These are phyloP conservation scores for Ogataea haglerorum DNA, from an alignment of 805 yeast genomes.

Conservation along the genomic window DNA sequence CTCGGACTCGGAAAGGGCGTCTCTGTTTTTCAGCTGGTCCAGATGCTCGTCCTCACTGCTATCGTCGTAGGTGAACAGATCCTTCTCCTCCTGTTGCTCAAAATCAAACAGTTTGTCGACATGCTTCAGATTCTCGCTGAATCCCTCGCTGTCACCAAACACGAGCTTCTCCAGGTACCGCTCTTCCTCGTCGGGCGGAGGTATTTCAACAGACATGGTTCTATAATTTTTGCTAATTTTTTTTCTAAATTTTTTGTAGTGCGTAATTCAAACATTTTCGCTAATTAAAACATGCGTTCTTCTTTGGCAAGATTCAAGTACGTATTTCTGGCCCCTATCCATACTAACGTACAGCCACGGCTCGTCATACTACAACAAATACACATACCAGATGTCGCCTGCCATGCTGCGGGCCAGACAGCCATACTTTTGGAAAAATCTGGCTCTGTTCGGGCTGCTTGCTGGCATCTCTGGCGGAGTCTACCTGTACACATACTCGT, in stretches of 20 bases:
- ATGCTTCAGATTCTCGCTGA: slow-evolving; percentile 59
- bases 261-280: slow-evolving; percentile 5
- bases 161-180: slow-evolving; percentile 73
- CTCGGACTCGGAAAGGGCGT: slow-evolving; percentile 30
- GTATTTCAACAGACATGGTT: slow-evolving; percentile 30
- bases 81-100: slow-evolving; percentile 38
- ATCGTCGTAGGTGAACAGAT: slow-evolving; percentile 21
- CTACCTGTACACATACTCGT: slow-evolving; percentile 61
- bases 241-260: slow-evolving; percentile 4
- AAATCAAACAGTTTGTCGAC: slow-evolving; percentile 54
- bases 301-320: slow-evolving; percentile 24
- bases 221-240: slow-evolving; percentile 3
- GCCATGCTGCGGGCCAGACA: slow-evolving; percentile 87
- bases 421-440: slow-evolving; percentile 80
- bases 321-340: slow-evolving; percentile 5
- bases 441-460: slow-evolving; percentile 55
- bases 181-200: slow-evolving; percentile 86
- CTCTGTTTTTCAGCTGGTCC: slow-evolving; percentile 43
- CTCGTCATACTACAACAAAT: slow-evolving; percentile 39
- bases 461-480: slow-evolving; percentile 67
- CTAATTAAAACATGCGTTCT: slow-evolving; percentile 20
- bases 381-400: slow-evolving; percentile 74
- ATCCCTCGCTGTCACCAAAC: slow-evolving; percentile 82
- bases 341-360: slow-evolving; percentile 21
- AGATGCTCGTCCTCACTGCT: slow-evolving; percentile 33